Evolutionary conservation across 805 yeast genomes (phyloP).

Genomic region (Yarrowia alimentaria): DNA sequence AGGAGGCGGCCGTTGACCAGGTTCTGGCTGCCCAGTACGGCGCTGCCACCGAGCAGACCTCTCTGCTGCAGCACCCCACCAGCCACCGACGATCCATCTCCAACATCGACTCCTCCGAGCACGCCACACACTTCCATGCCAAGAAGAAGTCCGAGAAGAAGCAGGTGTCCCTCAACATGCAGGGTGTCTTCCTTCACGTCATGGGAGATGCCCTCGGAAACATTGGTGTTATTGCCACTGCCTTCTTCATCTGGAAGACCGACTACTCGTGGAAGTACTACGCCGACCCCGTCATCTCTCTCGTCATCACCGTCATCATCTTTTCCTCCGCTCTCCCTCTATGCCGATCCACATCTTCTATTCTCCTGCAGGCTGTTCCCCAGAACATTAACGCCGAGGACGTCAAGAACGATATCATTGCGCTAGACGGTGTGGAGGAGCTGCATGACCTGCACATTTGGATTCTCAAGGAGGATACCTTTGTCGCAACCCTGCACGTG

Average conservation of each 20-base stretch:
- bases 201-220: constrained; percentile 96
- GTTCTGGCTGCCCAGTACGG: constrained; percentile 16
- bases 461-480: constrained; percentile 85
- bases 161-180: constrained; percentile 84
- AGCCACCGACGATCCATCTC: constrained; percentile 29
- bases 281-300: constrained; percentile 81
- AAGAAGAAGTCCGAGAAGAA: constrained; percentile 34
- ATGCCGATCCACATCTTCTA: constrained; percentile 81
- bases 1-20: constrained; percentile 16
- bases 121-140: constrained; percentile 39
- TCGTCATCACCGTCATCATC: constrained; percentile 81
- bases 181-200: constrained; percentile 93
- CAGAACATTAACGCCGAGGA: constrained; percentile 71
- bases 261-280: constrained; percentile 83
- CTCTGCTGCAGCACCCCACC: constrained; percentile 27
- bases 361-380: constrained; percentile 90
- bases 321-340: constrained; percentile 89
- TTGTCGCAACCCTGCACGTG: constrained; percentile 87
- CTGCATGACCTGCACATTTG: constrained; percentile 96
- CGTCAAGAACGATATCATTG: constrained; percentile 64
- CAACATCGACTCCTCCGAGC: constrained; percentile 31
- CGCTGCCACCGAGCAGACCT: constrained; percentile 27
- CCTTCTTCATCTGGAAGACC: constrained; percentile 90
- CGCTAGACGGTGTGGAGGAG: constrained; percentile 70
- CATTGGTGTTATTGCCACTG: constrained; percentile 86